Evolutionary conservation across 2,329 filamentous ascomycete species (phyloP).

Genomic region (Metarhizium album): DNA sequence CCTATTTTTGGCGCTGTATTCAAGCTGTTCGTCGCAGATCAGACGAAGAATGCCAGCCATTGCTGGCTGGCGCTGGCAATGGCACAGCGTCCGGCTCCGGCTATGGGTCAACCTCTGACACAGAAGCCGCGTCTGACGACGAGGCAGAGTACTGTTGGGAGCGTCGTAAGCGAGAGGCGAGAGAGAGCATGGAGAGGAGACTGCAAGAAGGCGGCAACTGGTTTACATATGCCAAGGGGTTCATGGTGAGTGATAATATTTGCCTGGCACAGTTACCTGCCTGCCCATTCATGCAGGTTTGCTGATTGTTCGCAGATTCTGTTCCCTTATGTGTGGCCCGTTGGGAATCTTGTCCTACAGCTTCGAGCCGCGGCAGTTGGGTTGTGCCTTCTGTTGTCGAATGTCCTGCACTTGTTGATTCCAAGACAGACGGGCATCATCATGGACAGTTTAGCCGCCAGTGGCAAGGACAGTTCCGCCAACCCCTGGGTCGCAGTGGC

Average conservation of each 20-base stretch:
- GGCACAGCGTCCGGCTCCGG: slow-evolving; percentile 19
- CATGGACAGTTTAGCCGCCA: slow-evolving; percentile 48
- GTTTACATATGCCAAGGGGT: slow-evolving; percentile 66
- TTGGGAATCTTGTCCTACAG: slow-evolving; percentile 54
- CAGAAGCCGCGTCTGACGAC: slow-evolving; percentile 26
- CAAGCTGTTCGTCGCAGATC: slow-evolving; percentile 14
- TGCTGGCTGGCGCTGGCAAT: slow-evolving; percentile 31
- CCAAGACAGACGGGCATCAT: slow-evolving; percentile 76
- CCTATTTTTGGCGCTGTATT: slow-evolving; percentile 17
- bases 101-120: slow-evolving; percentile 33
- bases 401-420: slow-evolving; percentile 64
- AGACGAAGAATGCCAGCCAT: slow-evolving; percentile 48
- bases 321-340: slow-evolving; percentile 70
- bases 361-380: slow-evolving; percentile 55
- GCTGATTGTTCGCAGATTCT: slow-evolving; percentile 45
- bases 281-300: background rate
- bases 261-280: background rate
- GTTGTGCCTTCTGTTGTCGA: slow-evolving; percentile 56
- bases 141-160: slow-evolving; percentile 43
- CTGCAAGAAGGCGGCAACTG: slow-evolving; percentile 67
- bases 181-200: slow-evolving; percentile 53
- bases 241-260: slow-evolving; percentile 34
- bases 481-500: slow-evolving; percentile 42
- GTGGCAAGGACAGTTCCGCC: slow-evolving; percentile 28
- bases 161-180: slow-evolving; percentile 39